These are phyloP conservation scores for Aethionema arabicum DNA, from an alignment of 345 rosid species.

Conservation along the genomic window DNA sequence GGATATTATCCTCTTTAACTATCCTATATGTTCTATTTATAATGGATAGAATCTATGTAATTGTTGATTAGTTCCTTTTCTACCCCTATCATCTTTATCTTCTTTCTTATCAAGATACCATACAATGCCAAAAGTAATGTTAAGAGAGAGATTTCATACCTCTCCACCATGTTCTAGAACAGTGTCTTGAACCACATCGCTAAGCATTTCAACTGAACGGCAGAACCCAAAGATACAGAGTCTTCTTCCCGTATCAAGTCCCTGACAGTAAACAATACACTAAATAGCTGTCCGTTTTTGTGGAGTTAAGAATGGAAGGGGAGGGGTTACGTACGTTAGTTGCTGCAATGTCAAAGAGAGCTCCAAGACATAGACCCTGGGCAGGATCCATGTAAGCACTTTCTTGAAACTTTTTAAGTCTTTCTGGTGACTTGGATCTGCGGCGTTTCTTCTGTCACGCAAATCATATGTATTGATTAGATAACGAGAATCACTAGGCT, in stretches of 20 bases:
- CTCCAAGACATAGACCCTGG: conserved; percentile 83
- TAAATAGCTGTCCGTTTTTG: not conserved
- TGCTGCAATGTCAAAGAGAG: conserved; percentile 88
- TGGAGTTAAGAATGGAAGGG: not conserved
- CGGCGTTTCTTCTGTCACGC: conserved; percentile 57
- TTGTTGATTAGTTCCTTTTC: no score
- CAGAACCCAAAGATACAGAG: conserved; percentile 95
- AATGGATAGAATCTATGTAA: no score
- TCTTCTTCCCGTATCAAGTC: conserved; percentile 87
- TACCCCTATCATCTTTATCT: no score
- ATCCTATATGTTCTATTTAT: no score
- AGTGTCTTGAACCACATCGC: conserved; percentile 90
- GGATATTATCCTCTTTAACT: no score
- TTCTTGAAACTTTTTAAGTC: conserved; percentile 68
- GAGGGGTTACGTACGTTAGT: conserved; percentile 59
- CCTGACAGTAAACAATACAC: conserved; percentile 43
- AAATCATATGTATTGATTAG: conserved; percentile 18
- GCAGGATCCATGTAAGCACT: conserved; percentile 85
- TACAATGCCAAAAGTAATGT: not conserved
- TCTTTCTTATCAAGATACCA: no score
- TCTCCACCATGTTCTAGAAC: conserved; percentile 94
- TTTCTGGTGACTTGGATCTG: conserved; percentile 46
- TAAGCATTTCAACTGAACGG: conserved; percentile 96
- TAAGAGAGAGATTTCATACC: conserved; percentile 40
- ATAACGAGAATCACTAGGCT: not conserved